Evolutionary conservation across 768 basidiomycete genomes (phyloP).

Genomic region (Podaxis rugospora): DNA sequence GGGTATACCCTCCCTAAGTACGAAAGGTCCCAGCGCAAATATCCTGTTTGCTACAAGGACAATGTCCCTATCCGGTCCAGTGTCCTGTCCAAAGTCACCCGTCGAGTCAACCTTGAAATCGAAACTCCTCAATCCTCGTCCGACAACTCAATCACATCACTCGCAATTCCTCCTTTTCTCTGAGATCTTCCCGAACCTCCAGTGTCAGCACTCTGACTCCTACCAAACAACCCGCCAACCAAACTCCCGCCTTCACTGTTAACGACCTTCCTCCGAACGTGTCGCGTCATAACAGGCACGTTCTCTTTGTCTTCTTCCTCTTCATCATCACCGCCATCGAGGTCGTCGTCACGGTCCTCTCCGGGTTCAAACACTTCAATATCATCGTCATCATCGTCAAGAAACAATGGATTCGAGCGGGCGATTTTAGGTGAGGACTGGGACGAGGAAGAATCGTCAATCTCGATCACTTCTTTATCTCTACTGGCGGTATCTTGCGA

Average conservation of each 20-base stretch:
- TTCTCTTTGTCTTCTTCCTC: slow-evolving; percentile 65
- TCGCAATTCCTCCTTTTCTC: slow-evolving; percentile 16
- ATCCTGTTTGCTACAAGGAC: too few species aligned
- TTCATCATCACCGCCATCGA: slow-evolving; percentile 18
- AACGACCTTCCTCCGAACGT: slow-evolving; percentile 37
- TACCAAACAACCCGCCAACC: background rate
- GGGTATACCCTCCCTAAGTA: too few species aligned
- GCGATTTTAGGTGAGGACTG: slow-evolving; percentile 9
- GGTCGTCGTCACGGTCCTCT: background rate
- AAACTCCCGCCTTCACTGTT: background rate
- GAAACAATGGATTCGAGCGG: slow-evolving; percentile 15
- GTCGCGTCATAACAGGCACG: slow-evolving; percentile 43
- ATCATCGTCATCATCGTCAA: slow-evolving; percentile 34
- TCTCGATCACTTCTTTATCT: background rate
- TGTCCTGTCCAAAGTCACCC: background rate
- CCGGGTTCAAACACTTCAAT: background rate
- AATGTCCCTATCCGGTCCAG: too few species aligned
- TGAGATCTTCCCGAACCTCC: background rate
- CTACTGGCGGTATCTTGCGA: background rate
- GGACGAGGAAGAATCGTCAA: background rate
- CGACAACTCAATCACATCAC: slow-evolving; percentile 57
- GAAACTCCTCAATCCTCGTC: slow-evolving; percentile 34
- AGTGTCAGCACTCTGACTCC: background rate
- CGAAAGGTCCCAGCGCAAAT: too few species aligned
- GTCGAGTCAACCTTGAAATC: background rate